Evolutionary conservation across 2,329 filamentous ascomycete species (phyloP), one percentile per base, ranked within the genome.

Genomic region (Nannizziopsis barbatae): DNA sequence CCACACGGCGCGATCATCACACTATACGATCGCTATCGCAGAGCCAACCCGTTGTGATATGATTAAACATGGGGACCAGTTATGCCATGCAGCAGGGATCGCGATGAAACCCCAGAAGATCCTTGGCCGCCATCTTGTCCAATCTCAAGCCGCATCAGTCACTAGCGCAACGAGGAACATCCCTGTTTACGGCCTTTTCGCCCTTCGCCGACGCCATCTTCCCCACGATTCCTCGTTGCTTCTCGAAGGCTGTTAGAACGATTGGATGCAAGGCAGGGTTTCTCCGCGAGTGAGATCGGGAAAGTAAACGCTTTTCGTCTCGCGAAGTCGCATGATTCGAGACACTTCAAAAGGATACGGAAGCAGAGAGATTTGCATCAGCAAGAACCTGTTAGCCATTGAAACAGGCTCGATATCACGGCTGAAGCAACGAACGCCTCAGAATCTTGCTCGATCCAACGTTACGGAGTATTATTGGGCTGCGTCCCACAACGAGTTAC

Each of bases 201-300:
- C 15, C 42, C 42, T 18, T 30, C 32, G 15, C 20, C 32, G 20
- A 38, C 33, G 33, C 43, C 33, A 31, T 39, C 44, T 40, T 46
- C 44, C 44, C 44, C 44, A 46, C 36, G 44, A 46, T 46, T 39
- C 44, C 39, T 46, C 36, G 44, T 40, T 22, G 6, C 36, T 46
- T 46, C 44, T 46, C 44, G 44, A 46, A 46, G 18, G 15, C 20
- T 12, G 44, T 27, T 46, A 20, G 44, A 46, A 33, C 35, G 20
- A 38, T 45, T 45, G 18, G 35, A 32, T 18, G 42, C 42, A 22
- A 10, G 10, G 22, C 15, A 30, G 10, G 18, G 30, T 7, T 18
- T 11, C 11, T n/a, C 15, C 8, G n/a, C 42, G 20, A 18, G 31
- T 12, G 6, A 43, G 14, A 15, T 37, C 35, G 14, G 12, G 35